Percentiles rank a stretch among this genome's conserved stretches.
Conservation (phyloP, 306 rosid genomes). For the Oemleria cerasiformis region DNA sequence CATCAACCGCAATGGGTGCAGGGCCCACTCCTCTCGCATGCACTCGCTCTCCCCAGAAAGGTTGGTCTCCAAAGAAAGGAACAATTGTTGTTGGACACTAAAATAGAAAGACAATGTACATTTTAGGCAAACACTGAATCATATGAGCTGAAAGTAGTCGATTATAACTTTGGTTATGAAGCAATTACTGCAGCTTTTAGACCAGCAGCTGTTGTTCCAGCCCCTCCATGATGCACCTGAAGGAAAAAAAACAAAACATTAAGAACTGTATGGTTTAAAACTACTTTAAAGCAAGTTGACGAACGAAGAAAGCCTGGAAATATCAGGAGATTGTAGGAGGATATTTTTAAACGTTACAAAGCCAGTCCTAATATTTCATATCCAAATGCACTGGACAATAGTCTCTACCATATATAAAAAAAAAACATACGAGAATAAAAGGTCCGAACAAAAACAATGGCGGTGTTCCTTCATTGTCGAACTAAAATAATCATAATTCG, state of each 20-base stretch:
- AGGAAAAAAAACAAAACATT: slow-evolving; percentile 20
- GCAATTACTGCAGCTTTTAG: slow-evolving; percentile 85
- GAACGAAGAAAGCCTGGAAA: background rate
- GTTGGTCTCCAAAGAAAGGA: slow-evolving; percentile 98
- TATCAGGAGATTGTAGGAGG: background rate
- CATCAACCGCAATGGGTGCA: slow-evolving; percentile 84
- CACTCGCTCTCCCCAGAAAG: slow-evolving; percentile 98
- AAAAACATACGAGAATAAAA: background rate
- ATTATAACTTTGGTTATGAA: slow-evolving; percentile 15
- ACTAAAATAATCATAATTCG: background rate
- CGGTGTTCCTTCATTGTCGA: background rate
- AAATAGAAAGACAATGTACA: slow-evolving; percentile 10
- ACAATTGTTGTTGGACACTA: slow-evolving; percentile 94
- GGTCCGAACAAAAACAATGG: too few relatives aligned
- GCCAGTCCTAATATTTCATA: background rate
- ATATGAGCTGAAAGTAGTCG: slow-evolving; percentile 7
- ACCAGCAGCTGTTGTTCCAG: slow-evolving; percentile 99
- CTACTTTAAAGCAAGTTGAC: background rate
- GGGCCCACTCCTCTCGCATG: slow-evolving; percentile 96
- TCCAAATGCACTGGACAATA: background rate
- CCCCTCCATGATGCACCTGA: slow-evolving; percentile 99
- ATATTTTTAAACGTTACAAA: background rate
- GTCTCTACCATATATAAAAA: background rate
- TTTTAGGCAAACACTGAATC: slow-evolving; percentile 5
- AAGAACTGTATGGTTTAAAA: slow-evolving; percentile 2